Evolutionary conservation across 164 flowering plant species (phyloP).

Genomic region (Stephania japonica): DNA sequence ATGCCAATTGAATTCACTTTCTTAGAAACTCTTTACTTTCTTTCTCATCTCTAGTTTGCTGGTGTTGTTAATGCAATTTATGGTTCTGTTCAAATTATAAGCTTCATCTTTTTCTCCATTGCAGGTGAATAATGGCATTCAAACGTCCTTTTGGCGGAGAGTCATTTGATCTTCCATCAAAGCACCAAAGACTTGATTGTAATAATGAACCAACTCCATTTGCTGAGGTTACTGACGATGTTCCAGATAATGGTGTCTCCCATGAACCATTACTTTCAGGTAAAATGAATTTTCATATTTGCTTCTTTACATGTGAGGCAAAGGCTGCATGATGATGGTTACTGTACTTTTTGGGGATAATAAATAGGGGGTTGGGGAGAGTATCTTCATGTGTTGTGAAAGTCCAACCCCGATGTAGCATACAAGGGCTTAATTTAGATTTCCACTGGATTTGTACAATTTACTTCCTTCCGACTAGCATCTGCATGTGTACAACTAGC

Average conservation of each 20-base stretch:
- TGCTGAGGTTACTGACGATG: conserved; percentile 10
- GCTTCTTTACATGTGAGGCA: background rate
- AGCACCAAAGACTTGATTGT: conserved; percentile 32
- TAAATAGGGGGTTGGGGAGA: background rate
- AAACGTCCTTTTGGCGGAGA: conserved; percentile 40
- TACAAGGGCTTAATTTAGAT: background rate
- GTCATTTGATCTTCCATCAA: conserved; percentile 29
- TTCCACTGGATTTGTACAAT: background rate
- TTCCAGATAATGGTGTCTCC: conserved; percentile 11
- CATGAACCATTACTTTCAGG: conserved; percentile 24
- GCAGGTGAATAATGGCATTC: conserved; percentile 39
- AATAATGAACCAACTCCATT: conserved; percentile 15
- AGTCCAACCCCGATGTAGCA: background rate
- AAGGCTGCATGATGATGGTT: background rate
- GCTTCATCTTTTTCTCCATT: background rate
- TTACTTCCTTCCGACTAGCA: background rate
- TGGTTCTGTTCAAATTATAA: background rate
- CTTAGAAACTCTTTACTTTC: too few relatives aligned
- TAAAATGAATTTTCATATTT: conserved; percentile 10
- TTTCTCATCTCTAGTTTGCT: background rate
- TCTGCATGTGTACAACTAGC: background rate
- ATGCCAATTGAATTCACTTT: too few relatives aligned
- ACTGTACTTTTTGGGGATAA: background rate
- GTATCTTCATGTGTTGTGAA: too few relatives aligned
- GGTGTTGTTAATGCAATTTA: background rate